Evolutionary conservation across 2,329 filamentous ascomycete species (phyloP).

Genomic region (Colletotrichum sp.): DNA sequence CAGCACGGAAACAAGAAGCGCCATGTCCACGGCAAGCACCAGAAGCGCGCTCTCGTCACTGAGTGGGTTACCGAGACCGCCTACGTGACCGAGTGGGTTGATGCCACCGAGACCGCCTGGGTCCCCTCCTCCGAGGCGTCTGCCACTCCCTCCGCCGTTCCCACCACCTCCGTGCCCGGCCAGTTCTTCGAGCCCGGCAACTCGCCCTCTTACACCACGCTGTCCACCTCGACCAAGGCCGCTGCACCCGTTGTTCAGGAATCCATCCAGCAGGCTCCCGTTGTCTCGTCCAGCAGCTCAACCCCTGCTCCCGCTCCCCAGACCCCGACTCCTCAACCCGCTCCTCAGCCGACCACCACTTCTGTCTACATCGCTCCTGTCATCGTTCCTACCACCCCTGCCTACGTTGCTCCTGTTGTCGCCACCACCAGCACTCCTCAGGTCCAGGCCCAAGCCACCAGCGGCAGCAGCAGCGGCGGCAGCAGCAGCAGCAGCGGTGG

Average conservation of each 20-base stretch:
- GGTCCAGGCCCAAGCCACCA: slow-evolving; percentile 3
- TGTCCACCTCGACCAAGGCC: slow-evolving; percentile 6
- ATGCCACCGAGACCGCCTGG: slow-evolving; percentile 52
- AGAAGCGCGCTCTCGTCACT: slow-evolving; percentile 47
- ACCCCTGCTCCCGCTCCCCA: slow-evolving; percentile 21
- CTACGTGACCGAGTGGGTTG: slow-evolving; percentile 52
- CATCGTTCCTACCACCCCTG: neutral
- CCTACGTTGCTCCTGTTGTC: neutral
- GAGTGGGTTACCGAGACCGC: slow-evolving; percentile 57
- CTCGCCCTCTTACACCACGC: slow-evolving; percentile 1
- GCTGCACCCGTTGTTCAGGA: neutral
- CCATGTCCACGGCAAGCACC: slow-evolving; percentile 38
- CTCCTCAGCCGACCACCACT: neutral
- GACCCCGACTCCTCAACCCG: slow-evolving; percentile 26
- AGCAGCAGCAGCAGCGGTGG: slow-evolving; percentile 28
- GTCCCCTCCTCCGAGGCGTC: slow-evolving; percentile 38
- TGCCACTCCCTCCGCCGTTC: slow-evolving; percentile 29
- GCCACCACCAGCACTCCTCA: slow-evolving; percentile 14
- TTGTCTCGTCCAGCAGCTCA: neutral
- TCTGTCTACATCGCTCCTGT: slow-evolving; percentile 11
- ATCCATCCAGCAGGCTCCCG: slow-evolving; percentile 3
- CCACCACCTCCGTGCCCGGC: slow-evolving; percentile 26
- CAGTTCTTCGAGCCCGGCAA: slow-evolving; percentile 34
- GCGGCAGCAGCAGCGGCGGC: slow-evolving; percentile 21
- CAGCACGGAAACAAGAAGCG: slow-evolving; percentile 37